phyloP scores from a whole-genome alignment of 768 basidiomycete species.

The Ephemerocybe angulata region DNA sequence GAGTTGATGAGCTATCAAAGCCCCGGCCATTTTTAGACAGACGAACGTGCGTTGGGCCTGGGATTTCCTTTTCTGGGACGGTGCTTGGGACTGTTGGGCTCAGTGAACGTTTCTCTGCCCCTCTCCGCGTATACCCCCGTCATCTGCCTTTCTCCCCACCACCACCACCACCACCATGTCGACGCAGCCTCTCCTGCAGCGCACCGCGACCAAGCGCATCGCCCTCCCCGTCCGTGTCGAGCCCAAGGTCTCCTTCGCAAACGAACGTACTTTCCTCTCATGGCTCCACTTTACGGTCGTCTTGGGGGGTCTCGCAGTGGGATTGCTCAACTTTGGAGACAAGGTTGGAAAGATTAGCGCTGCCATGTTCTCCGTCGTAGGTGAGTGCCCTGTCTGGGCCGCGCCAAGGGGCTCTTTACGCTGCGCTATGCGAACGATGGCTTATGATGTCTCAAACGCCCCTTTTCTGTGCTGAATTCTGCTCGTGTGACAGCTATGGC shows the following conservation, averaged over 20 bases:
- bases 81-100: background rate
- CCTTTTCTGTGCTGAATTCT: background rate
- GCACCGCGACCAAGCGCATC: conserved; percentile 92
- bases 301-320: conserved; percentile 92
- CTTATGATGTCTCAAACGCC: background rate
- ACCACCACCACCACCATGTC: conserved; percentile 59
- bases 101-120: background rate
- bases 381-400: conserved; percentile 34
- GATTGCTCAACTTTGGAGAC: conserved; percentile 96
- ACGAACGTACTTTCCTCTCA: conserved; percentile 94
- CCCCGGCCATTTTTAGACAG: background rate
- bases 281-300: conserved; percentile 99
- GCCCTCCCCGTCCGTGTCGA: conserved; percentile 94
- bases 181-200: conserved; percentile 94
- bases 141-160: conserved; percentile 10
- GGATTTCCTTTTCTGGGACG: conserved; percentile 1
- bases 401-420: too few relatives aligned
- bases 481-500: conserved; percentile 66
- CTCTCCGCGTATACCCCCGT: background rate
- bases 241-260: conserved; percentile 93
- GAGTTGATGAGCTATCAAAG: too few relatives aligned
- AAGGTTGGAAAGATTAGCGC: conserved; percentile 95
- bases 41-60: conserved; percentile 12
- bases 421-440: background rate
- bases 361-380: conserved; percentile 92